Conservation (phyloP, 345 rosid species). For the Bruguiera sexangula region DNA sequence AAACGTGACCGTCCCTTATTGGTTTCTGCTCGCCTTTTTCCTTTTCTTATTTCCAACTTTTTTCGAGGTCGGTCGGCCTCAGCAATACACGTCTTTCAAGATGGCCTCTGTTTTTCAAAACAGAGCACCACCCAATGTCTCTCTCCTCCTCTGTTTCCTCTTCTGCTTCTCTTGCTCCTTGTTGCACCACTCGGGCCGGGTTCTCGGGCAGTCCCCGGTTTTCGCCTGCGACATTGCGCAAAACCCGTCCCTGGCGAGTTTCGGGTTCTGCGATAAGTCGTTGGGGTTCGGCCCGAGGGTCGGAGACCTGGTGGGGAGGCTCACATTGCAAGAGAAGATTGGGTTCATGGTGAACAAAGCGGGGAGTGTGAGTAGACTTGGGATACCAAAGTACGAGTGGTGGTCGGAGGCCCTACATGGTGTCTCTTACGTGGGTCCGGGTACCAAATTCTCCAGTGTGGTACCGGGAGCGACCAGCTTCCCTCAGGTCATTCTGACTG, state of each 20-base stretch:
- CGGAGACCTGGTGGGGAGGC: constrained; percentile 65
- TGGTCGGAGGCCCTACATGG: constrained; percentile 99
- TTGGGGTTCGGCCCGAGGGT: constrained; percentile 48
- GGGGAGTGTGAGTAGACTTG: constrained; percentile 60
- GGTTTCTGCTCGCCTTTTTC: not conserved
- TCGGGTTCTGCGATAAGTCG: constrained; percentile 57
- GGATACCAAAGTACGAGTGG: constrained; percentile 87
- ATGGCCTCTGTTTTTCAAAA: constrained; percentile 22
- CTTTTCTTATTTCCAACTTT: not conserved
- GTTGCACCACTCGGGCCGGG: constrained; percentile 5
- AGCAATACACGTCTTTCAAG: not conserved
- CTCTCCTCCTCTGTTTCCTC: constrained; percentile 30
- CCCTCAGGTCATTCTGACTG: constrained; percentile 89
- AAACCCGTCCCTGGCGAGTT: constrained; percentile 42
- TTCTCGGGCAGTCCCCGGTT: constrained; percentile 48
- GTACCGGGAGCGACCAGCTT: constrained; percentile 95
- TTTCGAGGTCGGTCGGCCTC: not conserved
- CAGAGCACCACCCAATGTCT: constrained; percentile 28
- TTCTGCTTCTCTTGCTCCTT: not conserved
- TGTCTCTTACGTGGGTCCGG: constrained; percentile 76
- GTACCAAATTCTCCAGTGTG: constrained; percentile 50
- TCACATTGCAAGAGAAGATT: constrained; percentile 77
- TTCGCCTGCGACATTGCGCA: constrained; percentile 67
- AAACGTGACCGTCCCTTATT: not conserved
- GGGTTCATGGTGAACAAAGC: constrained; percentile 48